Evolutionary conservation across 1,284 basidiomycete species (phyloP).

Genomic region (Cerrena zonata): DNA sequence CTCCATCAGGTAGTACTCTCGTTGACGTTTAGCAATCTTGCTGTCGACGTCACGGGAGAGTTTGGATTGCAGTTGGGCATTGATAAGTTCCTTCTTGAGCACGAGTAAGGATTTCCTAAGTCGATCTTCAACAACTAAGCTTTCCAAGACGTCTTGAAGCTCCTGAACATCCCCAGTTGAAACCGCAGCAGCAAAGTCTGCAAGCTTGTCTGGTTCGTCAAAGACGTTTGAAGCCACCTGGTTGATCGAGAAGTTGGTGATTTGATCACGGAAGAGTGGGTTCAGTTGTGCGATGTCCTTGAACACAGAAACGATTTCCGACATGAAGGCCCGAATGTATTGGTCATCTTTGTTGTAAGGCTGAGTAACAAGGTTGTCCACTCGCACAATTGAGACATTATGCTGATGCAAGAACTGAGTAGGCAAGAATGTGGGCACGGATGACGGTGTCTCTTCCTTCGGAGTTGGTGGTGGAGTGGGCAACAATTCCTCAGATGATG

Average conservation of each 20-base stretch:
- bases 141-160: constrained; percentile 90
- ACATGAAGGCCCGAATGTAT: constrained; percentile 92
- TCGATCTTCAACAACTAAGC: constrained; percentile 81
- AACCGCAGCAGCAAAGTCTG: constrained; percentile 96
- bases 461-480: constrained; percentile 46
- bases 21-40: constrained; percentile 95
- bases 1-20: constrained; percentile 98
- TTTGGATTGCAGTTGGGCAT: constrained; percentile 92
- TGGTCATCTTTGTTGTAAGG: constrained; percentile 91
- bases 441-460: constrained; percentile 15
- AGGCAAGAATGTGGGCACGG: constrained; percentile 64
- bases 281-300: constrained; percentile 98
- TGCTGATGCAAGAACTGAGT: constrained; percentile 90
- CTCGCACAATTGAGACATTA: constrained; percentile 85
- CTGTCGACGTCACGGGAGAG: constrained; percentile 90
- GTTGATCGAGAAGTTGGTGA: constrained; percentile 93
- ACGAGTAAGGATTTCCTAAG: constrained; percentile 88
- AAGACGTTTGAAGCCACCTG: constrained; percentile 96
- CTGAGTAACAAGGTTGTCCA: constrained; percentile 77
- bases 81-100: constrained; percentile 97
- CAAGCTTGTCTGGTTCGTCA: constrained; percentile 96
- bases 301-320: constrained; percentile 95
- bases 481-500: constrained; percentile 16
- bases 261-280: constrained; percentile 96
- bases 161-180: constrained; percentile 87